Evolutionary conservation across 352 stramenopile genomes (phyloP).

Genomic region (Phytophthora multivora): DNA sequence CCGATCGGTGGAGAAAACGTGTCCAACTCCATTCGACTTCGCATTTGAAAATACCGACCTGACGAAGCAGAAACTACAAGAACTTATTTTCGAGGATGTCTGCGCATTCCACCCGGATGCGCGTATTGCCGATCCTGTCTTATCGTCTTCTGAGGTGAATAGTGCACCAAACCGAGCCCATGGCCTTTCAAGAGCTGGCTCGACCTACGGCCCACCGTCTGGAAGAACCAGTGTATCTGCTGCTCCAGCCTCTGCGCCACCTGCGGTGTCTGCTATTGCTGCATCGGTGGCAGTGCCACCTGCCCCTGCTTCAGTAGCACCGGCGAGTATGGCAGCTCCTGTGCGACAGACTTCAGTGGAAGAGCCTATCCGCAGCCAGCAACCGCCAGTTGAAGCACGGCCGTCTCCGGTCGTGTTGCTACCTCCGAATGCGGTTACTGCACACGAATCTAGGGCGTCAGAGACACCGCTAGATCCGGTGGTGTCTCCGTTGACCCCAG

Average conservation of each 20-base stretch:
- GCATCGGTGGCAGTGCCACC: conserved; percentile 23
- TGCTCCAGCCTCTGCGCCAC: conserved; percentile 15
- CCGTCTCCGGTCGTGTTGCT: conserved; percentile 48
- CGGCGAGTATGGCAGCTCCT: conserved; percentile 13
- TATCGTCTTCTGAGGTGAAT: conserved; percentile 8
- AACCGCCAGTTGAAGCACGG: conserved; percentile 20
- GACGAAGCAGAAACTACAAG: conserved; percentile 90
- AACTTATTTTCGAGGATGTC: conserved; percentile 92
- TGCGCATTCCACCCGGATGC: conserved; percentile 89
- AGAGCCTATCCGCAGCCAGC: conserved; percentile 12
- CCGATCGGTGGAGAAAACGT: conserved; percentile 73
- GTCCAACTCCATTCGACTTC: conserved; percentile 84
- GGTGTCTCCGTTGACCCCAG: conserved; percentile 17
- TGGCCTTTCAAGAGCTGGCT: conserved; percentile 22
- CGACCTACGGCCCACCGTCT: conserved; percentile 16
- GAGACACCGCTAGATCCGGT: conserved; percentile 20
- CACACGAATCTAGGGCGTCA: conserved; percentile 21
- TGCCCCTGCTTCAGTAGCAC: conserved; percentile 23
- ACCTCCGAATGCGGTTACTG: conserved; percentile 24
- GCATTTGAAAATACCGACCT: conserved; percentile 88
- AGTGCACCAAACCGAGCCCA: conserved; percentile 21
- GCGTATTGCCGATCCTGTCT: conserved; percentile 46
- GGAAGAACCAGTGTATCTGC: conserved; percentile 15
- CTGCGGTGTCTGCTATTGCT: conserved; percentile 8
- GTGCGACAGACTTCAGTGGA: conserved; percentile 16